Percentiles rank a stretch among this genome's conserved stretches.
Evolutionary conservation across 1,284 basidiomycete species (phyloP).

Genomic region (Irpex rosettiformis): DNA sequence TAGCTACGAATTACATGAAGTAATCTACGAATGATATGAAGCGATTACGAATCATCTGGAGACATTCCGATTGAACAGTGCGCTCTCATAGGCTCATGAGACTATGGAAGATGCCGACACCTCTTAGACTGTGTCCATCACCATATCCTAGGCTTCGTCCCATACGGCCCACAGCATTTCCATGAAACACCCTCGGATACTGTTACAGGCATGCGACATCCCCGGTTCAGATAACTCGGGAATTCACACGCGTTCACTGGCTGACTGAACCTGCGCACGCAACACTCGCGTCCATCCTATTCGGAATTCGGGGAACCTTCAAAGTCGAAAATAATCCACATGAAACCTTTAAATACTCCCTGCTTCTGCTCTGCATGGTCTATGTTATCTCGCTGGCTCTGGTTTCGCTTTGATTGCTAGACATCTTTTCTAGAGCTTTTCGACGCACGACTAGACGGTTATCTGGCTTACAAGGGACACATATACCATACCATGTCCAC

Average conservation of each 20-base stretch:
- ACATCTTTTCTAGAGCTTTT: neutral
- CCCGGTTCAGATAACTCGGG: neutral
- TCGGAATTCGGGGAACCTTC: neutral
- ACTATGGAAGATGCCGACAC: too few relatives aligned
- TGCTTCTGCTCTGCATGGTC: neutral
- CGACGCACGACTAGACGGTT: neutral
- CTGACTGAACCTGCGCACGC: neutral
- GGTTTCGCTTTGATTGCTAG: neutral
- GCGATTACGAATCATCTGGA: neutral
- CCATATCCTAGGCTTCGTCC: too few relatives aligned
- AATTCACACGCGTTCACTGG: neutral
- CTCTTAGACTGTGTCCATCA: too few relatives aligned
- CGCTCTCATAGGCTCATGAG: too few relatives aligned
- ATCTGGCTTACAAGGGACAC: neutral
- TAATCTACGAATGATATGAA: neutral
- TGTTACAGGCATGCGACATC: neutral
- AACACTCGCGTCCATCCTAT: constrained; percentile 1
- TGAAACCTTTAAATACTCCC: neutral
- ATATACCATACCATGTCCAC: constrained; percentile 7
- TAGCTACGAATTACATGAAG: neutral
- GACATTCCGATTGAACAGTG: too few relatives aligned
- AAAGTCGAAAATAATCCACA: neutral
- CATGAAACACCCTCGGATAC: neutral
- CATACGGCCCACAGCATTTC: neutral
- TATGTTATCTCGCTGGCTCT: neutral